phyloP scores from a whole-genome alignment of 2,329 filamentous ascomycete genomes.

The Neophaeococcomyces aloes region DNA sequence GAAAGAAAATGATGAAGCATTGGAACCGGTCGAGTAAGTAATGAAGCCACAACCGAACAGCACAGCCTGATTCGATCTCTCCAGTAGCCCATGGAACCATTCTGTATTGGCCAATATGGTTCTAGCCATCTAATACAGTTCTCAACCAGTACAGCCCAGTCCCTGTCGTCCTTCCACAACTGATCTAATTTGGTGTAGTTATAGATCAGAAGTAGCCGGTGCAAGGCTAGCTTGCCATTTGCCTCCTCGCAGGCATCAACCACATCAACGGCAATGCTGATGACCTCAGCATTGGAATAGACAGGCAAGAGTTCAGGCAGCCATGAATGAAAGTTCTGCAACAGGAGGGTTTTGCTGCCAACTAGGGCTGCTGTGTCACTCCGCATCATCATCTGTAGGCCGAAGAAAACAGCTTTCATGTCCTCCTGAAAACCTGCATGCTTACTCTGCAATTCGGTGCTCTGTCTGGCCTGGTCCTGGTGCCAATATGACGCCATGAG shows the following conservation, averaged over 20 bases:
- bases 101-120: slow-evolving; percentile 78
- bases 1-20: slow-evolving; percentile 83
- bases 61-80: slow-evolving; percentile 86
- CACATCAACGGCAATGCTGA: slow-evolving; percentile 85
- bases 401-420: slow-evolving; percentile 77
- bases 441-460: slow-evolving; percentile 33
- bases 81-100: slow-evolving; percentile 71
- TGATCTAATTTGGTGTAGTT: slow-evolving; percentile 70
- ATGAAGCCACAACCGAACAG: slow-evolving; percentile 81
- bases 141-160: slow-evolving; percentile 60
- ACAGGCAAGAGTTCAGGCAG: slow-evolving; percentile 76
- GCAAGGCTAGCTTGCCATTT: slow-evolving; percentile 81
- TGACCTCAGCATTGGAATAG: slow-evolving; percentile 69
- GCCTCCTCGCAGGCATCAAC: slow-evolving; percentile 81
- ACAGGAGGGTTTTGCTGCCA: slow-evolving; percentile 85
- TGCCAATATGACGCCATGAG: slow-evolving; percentile 80
- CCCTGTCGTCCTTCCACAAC: slow-evolving; percentile 68
- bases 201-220: slow-evolving; percentile 85
- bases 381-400: slow-evolving; percentile 79
- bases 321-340: slow-evolving; percentile 96
- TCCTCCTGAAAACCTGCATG: slow-evolving; percentile 64
- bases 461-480: slow-evolving; percentile 61
- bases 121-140: slow-evolving; percentile 86
- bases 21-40: slow-evolving; percentile 65
- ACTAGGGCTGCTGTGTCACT: slow-evolving; percentile 76